These are phyloP conservation scores for Apiospora saccharicola DNA, from an alignment of 2,329 filamentous ascomycete genomes.

Conservation along the genomic window DNA sequence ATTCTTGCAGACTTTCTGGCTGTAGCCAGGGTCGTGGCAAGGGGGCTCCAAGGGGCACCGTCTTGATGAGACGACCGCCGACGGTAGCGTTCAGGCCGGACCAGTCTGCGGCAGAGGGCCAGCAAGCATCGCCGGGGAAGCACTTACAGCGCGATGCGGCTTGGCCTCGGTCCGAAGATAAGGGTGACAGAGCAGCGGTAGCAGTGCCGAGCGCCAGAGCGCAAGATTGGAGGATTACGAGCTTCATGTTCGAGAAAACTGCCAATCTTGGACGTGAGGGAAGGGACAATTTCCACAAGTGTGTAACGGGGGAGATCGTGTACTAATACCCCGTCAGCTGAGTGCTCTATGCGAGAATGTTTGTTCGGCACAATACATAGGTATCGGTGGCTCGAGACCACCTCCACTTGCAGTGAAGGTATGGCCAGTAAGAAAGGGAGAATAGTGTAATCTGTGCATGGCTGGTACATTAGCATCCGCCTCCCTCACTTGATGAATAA, in stretches of 20 bases:
- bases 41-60: conserved; percentile 35
- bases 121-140: conserved; percentile 26
- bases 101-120: conserved; percentile 17
- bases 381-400: no score
- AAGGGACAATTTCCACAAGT: no score
- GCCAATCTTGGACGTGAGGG: no score
- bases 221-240: neutral
- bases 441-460: no score
- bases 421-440: no score
- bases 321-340: no score
- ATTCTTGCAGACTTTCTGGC: conserved; percentile 32
- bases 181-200: neutral
- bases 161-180: neutral
- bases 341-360: no score
- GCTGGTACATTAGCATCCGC: no score
- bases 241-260: neutral
- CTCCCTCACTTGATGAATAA: no score
- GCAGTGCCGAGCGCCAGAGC: neutral
- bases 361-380: no score
- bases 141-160: neutral
- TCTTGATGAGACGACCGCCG: conserved; percentile 35
- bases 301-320: no score
- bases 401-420: no score
- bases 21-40: conserved; percentile 32
- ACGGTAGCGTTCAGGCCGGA: conserved; percentile 26